Evolutionary conservation across 2,329 filamentous ascomycete species (phyloP).

Genomic region (Lecanosticta acicola): DNA sequence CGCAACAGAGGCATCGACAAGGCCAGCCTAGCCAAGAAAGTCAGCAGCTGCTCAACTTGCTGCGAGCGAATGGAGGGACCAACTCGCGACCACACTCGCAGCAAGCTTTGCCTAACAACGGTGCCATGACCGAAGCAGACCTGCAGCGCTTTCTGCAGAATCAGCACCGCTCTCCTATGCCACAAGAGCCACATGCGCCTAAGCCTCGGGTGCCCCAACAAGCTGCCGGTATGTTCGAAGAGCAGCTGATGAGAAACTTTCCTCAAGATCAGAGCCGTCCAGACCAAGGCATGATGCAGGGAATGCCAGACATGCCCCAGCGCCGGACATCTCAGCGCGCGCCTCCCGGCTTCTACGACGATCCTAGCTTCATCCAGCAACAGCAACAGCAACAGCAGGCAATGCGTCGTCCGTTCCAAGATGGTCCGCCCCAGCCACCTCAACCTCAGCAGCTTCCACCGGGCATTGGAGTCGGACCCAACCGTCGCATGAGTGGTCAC

Average conservation of each 20-base stretch:
- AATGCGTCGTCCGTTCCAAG: slow-evolving; percentile 21
- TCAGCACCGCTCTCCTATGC: slow-evolving; percentile 11
- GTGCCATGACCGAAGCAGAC: slow-evolving; percentile 13
- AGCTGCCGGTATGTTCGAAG: slow-evolving; percentile 32
- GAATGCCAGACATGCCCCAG: slow-evolving; percentile 13
- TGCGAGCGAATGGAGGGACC: slow-evolving; percentile 46
- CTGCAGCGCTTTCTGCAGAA: slow-evolving; percentile 34
- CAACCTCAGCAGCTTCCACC: slow-evolving; percentile 12
- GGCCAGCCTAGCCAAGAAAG: slow-evolving; percentile 56
- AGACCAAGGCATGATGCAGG: slow-evolving; percentile 16
- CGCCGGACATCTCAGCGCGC: slow-evolving; percentile 27
- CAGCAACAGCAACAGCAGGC: slow-evolving; percentile 26
- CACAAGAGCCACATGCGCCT: slow-evolving; percentile 32
- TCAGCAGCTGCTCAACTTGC: slow-evolving; percentile 81
- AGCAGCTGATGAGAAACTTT: slow-evolving; percentile 30
- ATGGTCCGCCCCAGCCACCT: slow-evolving; percentile 3
- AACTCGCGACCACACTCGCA: slow-evolving; percentile 25
- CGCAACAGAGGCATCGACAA: slow-evolving; percentile 36
- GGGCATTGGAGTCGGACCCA: slow-evolving; percentile 12
- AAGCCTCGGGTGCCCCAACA: slow-evolving; percentile 33
- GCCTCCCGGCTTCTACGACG: slow-evolving; percentile 32
- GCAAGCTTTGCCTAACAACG: slow-evolving; percentile 30
- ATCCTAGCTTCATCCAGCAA: slow-evolving; percentile 28
- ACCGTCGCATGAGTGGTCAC: slow-evolving; percentile 25
- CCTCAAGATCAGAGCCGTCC: slow-evolving; percentile 18